Base-by-base conservation (phyloP, 116 monocot genomes). In the Cymodocea nodosa region DNA sequence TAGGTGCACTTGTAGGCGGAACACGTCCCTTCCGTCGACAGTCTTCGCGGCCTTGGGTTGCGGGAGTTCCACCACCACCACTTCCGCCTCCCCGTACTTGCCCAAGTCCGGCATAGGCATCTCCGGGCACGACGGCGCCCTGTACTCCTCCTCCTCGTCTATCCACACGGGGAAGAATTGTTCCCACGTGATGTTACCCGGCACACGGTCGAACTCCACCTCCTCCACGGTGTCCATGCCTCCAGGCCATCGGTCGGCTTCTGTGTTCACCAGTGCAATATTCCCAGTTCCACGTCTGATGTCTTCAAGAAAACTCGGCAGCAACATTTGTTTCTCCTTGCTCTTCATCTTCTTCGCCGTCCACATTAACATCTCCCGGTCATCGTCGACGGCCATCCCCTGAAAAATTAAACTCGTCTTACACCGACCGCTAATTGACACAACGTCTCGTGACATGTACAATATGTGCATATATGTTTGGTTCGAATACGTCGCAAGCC, bases 91-190 rank as follows among this genome's bases (percentile, higher is more conserved):
- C 48, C 39, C 64, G 5, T 59, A 65, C 17, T 73, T 78, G 16
- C 35, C 7, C 2, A 74, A 76, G 15, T 85, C 87, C 6, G 89
- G 93, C 83, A 83, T 81, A 13, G 93, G 89, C 14, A 89, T 68
- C 55, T 81, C 73, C 20, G 93, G 93, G 71, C 93, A 93, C 13
- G 77, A 52, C 1, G 92, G 74, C 0, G 35, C 75, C 59, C 65
- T 74, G 51, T 72, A 60, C 62, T 76, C 76, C 55, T 83, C 80
- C 70, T 89, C 89, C 60, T 93, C 88, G 64, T 88, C 92, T 55
- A 93, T 93, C 83, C 82, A 83, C n/a, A 77, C 76, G 4, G 93
- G 86, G 67, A 83, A 89, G 60, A 93, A 40, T 24, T 77, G 60
- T 59, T 80, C 70, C 93, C 93, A 93, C 17, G 76, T 56, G 10